A percentile compares a stretch with the other conserved stretches of the same genome.
These are phyloP conservation scores for Aspergillus puulaauensis DNA, from an alignment of 2,329 filamentous ascomycete genomes.

Conservation along the genomic window DNA sequence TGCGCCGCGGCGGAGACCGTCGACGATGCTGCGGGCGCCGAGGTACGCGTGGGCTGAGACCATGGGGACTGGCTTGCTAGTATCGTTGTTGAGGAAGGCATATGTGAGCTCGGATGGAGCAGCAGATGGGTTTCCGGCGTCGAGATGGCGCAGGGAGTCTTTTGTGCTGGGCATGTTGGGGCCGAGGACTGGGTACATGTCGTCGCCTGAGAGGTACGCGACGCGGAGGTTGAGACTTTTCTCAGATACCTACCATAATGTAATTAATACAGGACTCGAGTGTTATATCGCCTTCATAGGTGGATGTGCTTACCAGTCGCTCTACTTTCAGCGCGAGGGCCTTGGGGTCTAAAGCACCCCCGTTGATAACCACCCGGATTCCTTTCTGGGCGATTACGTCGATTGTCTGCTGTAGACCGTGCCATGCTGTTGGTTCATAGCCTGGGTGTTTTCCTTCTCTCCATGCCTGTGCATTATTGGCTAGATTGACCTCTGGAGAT, in stretches of 20 bases:
- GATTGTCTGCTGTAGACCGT: slow-evolving; percentile 48
- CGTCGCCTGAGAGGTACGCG: slow-evolving; percentile 48
- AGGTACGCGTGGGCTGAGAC: slow-evolving; percentile 50
- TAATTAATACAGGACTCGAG: not conserved
- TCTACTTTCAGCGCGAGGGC: slow-evolving; percentile 50
- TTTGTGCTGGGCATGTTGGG: slow-evolving; percentile 32
- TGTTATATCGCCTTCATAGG: not conserved
- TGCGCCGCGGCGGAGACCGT: slow-evolving; percentile 44
- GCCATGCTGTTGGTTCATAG: slow-evolving; percentile 50
- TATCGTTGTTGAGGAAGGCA: slow-evolving; percentile 36
- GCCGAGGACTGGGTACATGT: slow-evolving; percentile 40
- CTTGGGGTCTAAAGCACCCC: slow-evolving; percentile 56
- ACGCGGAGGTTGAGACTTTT: slow-evolving; percentile 41
- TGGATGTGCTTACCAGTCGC: slow-evolving; percentile 30
- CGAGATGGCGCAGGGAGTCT: slow-evolving; percentile 42
- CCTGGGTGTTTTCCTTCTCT: slow-evolving; percentile 43
- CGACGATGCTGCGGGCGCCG: slow-evolving; percentile 50
- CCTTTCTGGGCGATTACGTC: slow-evolving; percentile 47
- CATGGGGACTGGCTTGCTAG: slow-evolving; percentile 44
- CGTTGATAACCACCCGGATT: slow-evolving; percentile 59
- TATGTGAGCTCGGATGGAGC: slow-evolving; percentile 35
- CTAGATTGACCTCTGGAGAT: slow-evolving; percentile 45
- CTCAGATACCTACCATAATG: slow-evolving; percentile 28
- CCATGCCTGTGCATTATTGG: slow-evolving; percentile 46
- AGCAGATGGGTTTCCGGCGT: slow-evolving; percentile 40